Evolutionary conservation across 2,329 filamentous ascomycete species (phyloP), one percentile per base, ranked within the genome.

Genomic region (Proliferodiscus dingleyae): DNA sequence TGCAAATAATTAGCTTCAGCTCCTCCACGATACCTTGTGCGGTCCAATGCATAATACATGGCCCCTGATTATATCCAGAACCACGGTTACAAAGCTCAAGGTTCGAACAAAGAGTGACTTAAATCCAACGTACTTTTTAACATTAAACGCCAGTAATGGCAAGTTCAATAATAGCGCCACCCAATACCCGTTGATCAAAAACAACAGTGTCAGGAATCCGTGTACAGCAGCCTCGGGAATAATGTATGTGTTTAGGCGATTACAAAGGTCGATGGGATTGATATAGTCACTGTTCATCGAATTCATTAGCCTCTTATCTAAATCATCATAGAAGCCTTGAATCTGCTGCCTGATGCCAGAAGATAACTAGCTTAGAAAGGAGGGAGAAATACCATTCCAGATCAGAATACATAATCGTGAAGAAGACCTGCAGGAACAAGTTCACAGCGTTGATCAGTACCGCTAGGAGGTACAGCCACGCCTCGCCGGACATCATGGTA

Each of bases 351-450:
- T n/a, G n/a, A n/a, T n/a, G n/a, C n/a, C n/a, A n/a, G n/a, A n/a
- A n/a, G n/a, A n/a, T n/a, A n/a, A n/a, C n/a, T n/a, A n/a, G n/a
- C n/a, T n/a, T n/a, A 29, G 37, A 15, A 28, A 22, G 19, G 19
- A 21, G 47, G 18, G n/a, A 28, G 5, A 77, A 87, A 64, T 75
- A 95, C 90, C 93, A 98, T 85, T 98, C 93, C 64, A 98, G 73
- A 78, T 98, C 93, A 71, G 89, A 95, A 75, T 97, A 98, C 94
- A 98, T 98, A 67, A 98, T 98, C 48, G 93, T 98, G 76, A 98
- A 98, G 80, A 98, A 98, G 62, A 98, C 93, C 75, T 98, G 94
- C 47, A 98, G 80, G 72, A 98, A 98, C 65, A 98, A 81, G 78
- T 98, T 98, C 81, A 98, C 90, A 75, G 93, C 93, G 76, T 98